Evolutionary conservation across 306 rosid genomes (phyloP).

Genomic region (Cucurbita moschata): DNA sequence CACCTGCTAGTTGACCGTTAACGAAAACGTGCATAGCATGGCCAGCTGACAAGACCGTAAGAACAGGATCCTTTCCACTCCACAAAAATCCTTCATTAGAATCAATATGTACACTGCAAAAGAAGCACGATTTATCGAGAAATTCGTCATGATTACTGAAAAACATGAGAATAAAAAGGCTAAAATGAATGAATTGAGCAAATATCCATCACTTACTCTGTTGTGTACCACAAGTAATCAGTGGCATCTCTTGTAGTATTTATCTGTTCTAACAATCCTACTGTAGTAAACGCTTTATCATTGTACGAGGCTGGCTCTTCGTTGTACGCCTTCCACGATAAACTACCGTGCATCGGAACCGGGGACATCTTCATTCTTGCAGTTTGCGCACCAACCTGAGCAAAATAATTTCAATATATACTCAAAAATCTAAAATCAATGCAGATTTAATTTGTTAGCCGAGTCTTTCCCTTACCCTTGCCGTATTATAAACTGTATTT

Average conservation of each 20-base stretch:
- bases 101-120: conserved; percentile 57
- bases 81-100: conserved; percentile 59
- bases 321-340: conserved; percentile 71
- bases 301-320: conserved; percentile 60
- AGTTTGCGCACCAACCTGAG: conserved; percentile 74
- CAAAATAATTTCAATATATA: neutral
- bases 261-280: conserved; percentile 82
- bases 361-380: conserved; percentile 78
- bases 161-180: neutral
- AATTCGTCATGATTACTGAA: neutral
- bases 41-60: conserved; percentile 77
- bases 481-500: conserved; percentile 84
- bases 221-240: conserved; percentile 91
- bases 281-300: conserved; percentile 54
- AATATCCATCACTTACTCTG: conserved; percentile 65
- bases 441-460: neutral
- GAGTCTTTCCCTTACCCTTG: conserved; percentile 58
- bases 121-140: neutral
- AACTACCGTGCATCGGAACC: conserved; percentile 74
- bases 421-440: neutral
- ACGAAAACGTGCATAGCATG: conserved; percentile 91
- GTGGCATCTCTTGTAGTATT: conserved; percentile 84
- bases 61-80: conserved; percentile 55
- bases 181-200: neutral
- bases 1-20: conserved; percentile 72